Base-by-base conservation (phyloP, 139 green algal genomes). In the Picocystis salinarum region DNA sequence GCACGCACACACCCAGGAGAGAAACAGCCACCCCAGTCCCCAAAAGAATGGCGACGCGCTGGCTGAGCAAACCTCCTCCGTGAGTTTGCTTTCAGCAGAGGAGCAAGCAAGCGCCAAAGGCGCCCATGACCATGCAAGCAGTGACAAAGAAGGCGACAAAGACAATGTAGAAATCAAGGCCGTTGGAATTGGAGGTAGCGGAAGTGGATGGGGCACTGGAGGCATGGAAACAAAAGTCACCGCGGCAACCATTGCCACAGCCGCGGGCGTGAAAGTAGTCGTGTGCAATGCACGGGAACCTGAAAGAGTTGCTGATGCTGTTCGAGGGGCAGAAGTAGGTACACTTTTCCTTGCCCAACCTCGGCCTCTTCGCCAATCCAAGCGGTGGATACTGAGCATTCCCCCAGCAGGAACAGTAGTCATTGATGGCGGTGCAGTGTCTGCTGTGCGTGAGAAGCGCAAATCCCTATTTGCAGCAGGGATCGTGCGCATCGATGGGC, bases 161-260 rank as follows among this genome's bases (percentile, higher is more conserved):
- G n/a, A n/a, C n/a, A n/a, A n/a, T n/a, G n/a, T n/a, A n/a, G n/a
- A n/a, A n/a, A n/a, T n/a, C n/a, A n/a, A n/a, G n/a, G n/a, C n/a
- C n/a, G n/a, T n/a, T n/a, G n/a, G n/a, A n/a, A n/a, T n/a, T n/a
- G n/a, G n/a, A 6, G 10, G 19, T 7, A 13, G 0, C 24, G 75
- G 78, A 29, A 85, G 71, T 10, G 63, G 85, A 61, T 93, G 76
- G 70, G 83, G 83, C 39, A 93, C 83, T 1, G 83, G 83, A 2
- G 83, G 83, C 41, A 94, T 94, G 83, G 70, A 67, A 20, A 94
- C 83, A 33, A 94, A 94, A 67, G 67, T 94, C 11, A 92, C 82
- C 5, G 83, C 83, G 11, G 83, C 79, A 5, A 69, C 78, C 34
- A 83, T 94, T 37, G 82, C 80, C 22, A 80, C 70, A 6, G 77